Conservation (phyloP, 2,329 filamentous ascomycete genomes). For the Truncatella angustata region DNA sequence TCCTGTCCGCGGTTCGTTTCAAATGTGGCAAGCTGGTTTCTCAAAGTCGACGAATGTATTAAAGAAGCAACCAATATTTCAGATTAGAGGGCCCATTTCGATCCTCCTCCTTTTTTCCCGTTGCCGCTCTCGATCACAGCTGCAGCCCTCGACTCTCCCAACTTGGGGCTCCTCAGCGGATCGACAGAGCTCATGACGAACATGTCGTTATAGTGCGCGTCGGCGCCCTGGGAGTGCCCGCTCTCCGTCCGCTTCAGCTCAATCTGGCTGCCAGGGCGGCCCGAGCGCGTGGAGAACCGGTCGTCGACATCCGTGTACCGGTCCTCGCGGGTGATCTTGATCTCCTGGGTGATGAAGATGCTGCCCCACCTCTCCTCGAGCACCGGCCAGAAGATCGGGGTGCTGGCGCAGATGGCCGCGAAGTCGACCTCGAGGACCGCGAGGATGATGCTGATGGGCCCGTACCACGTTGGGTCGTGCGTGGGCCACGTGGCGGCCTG, state of each 20-base stretch:
- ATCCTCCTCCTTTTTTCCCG: no score
- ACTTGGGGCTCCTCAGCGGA: conserved; percentile 6
- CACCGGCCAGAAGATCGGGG: conserved; percentile 28
- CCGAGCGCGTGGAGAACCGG: conserved; percentile 17
- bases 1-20: no score
- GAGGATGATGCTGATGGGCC: conserved; percentile 23
- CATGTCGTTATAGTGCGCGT: conserved; percentile 4
- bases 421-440: conserved; percentile 24
- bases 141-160: background rate
- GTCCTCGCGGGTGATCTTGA: conserved; percentile 23
- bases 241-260: conserved; percentile 14
- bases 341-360: conserved; percentile 27
- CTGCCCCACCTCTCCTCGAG: conserved; percentile 22
- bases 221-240: background rate
- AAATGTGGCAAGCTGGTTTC: no score
- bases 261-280: conserved; percentile 19
- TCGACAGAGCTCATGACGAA: conserved; percentile 11
- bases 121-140: background rate
- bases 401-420: conserved; percentile 24
- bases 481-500: conserved; percentile 28
- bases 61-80: no score
- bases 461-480: conserved; percentile 33
- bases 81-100: no score
- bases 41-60: no score
- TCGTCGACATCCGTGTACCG: conserved; percentile 21